Conservation (phyloP, 768 basidiomycete genomes). For the Tulasnella sp. region DNA sequence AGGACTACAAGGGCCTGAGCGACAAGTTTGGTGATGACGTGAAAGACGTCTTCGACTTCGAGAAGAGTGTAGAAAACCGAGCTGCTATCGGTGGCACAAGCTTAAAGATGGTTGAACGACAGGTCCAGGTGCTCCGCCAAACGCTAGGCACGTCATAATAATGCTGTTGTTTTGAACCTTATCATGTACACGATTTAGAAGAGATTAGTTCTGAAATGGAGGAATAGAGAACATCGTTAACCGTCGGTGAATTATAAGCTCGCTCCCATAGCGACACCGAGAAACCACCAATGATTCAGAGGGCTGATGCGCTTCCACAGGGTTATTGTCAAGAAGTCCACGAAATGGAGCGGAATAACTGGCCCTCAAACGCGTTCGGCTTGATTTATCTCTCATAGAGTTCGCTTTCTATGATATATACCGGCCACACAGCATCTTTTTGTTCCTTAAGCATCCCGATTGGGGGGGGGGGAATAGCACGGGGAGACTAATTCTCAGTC, state of each 20-base stretch:
- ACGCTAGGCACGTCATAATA: conserved; percentile 41
- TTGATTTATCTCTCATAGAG: not conserved
- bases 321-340: no score
- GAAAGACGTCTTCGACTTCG: conserved; percentile 84
- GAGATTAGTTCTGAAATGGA: not conserved
- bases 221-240: no score
- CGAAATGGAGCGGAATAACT: no score
- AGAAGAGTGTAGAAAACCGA: conserved; percentile 88
- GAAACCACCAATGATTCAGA: no score
- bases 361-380: no score
- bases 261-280: no score
- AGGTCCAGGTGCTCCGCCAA: conserved; percentile 71
- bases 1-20: conserved; percentile 74
- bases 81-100: conserved; percentile 91
- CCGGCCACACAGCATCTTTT: not conserved
- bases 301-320: no score
- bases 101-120: conserved; percentile 74
- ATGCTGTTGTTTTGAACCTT: not conserved
- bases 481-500: not conserved
- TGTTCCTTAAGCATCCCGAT: not conserved
- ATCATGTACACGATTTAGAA: not conserved
- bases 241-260: no score
- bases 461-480: no score
- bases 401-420: not conserved
- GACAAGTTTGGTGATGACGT: conserved; percentile 80